Conservation (phyloP, 2,329 filamentous ascomycete genomes). For the Hymenoscyphus fraxineus region DNA sequence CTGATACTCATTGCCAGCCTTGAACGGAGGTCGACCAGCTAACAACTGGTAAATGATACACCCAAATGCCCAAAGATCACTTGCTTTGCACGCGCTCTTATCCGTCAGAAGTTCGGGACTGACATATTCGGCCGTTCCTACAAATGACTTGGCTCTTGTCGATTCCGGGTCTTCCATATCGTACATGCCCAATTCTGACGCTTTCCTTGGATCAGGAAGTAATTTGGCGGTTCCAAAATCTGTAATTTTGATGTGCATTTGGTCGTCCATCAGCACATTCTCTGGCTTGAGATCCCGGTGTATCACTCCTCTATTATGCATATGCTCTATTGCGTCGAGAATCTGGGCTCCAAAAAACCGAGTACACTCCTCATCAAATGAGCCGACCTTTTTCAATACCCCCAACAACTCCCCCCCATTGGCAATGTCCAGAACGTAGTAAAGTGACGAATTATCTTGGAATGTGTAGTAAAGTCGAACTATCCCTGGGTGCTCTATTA, state of each 20-base stretch:
- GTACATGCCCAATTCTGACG: conserved; percentile 32
- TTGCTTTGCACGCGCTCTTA: conserved; percentile 96
- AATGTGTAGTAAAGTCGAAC: conserved; percentile 98
- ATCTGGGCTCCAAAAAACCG: conserved; percentile 95
- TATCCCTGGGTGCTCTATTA: conserved; percentile 95
- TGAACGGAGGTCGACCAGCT: conserved; percentile 95
- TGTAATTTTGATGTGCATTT: conserved; percentile 98
- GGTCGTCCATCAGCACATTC: conserved; percentile 89
- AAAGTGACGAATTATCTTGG: conserved; percentile 91
- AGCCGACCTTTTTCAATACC: conserved; percentile 88
- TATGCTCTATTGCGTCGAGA: conserved; percentile 92
- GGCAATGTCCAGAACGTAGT: conserved; percentile 94
- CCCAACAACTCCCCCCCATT: conserved; percentile 88
- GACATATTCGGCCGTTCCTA: conserved; percentile 96
- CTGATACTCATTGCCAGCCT: conserved; percentile 89
- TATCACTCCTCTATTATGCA: conserved; percentile 94
- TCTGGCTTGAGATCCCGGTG: conserved; percentile 96
- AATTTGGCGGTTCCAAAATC: conserved; percentile 99
- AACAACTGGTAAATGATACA: conserved; percentile 97
- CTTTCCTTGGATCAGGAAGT: conserved; percentile 55
- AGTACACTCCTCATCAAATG: conserved; percentile 92
- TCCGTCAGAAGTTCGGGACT: conserved; percentile 95
- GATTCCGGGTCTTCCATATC: conserved; percentile 49
- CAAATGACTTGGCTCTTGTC: conserved; percentile 84
- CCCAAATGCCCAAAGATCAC: conserved; percentile 96